Evolutionary conservation across 768 basidiomycete species (phyloP), one percentile per base, ranked within the genome.

Genomic region (Ephemerocybe angulata): DNA sequence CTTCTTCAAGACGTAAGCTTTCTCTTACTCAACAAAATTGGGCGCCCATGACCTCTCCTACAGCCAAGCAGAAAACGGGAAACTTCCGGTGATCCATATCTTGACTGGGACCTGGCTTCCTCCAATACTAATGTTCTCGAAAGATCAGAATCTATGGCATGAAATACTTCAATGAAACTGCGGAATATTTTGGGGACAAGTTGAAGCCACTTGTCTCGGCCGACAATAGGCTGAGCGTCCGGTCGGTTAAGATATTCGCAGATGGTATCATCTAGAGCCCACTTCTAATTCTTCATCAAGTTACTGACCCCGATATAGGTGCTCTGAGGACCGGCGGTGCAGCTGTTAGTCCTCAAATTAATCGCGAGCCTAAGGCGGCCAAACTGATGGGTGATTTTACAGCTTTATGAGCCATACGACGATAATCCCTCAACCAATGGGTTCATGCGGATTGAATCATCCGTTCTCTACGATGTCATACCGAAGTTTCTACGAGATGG

Each of bases 301-400:
- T 56, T 48, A 44, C 27, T 31, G 31, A 19, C 56, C 47, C 44
- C 59, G 46, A 27, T 53, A 15, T 53, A 89, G 88, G 93, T 54
- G 94, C 93, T 28, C 73, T 97, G 33, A 82, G 94, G 29, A 87
- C 87, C n/a, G 87, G 91, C 54, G 94, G 93, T 42, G 92, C 94
- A 42, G 93, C 94, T 40, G 87, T 88, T 71, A 67, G 76, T 63
- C 29, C 52, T 33, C 15, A 17, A 19, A 6, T 22, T 3, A 35
- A 15, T 8, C 12, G 7, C 21, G 4, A 21, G 53, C 50, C 28
- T 42, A 35, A 35, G 4, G 22, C 15, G 35, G 44, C 42, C 15
- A 29, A 3, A 24, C n/a, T 50, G 25, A 43, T 28, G 48, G 28
- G 42, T 54, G 24, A 58, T 33, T 17, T 35, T 25, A 12, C 59